These are phyloP conservation scores for Batkoa obscura DNA, from an alignment of 371 early-diverging fungal genomes.

Conservation along the genomic window DNA sequence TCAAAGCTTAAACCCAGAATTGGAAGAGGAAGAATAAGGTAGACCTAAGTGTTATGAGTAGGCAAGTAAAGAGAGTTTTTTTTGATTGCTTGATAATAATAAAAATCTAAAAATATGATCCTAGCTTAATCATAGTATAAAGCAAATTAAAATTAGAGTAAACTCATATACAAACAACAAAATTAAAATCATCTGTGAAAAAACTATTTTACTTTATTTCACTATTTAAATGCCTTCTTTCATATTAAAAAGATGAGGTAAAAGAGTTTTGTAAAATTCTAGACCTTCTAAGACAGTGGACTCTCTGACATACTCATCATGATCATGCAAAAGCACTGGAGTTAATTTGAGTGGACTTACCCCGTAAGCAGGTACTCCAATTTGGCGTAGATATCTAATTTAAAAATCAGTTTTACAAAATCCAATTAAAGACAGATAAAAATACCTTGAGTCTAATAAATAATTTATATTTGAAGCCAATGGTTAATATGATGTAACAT, in stretches of 20 bases:
- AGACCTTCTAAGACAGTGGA: conserved; percentile 40
- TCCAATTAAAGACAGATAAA: background rate
- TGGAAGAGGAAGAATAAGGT: background rate
- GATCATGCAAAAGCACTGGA: conserved; percentile 48
- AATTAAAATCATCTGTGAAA: no score
- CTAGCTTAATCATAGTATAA: no score
- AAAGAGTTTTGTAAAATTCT: conserved; percentile 26
- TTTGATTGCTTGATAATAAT: no score
- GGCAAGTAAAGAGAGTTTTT: no score
- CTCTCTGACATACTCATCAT: conserved; percentile 58
- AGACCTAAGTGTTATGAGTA: no score
- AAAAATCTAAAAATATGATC: no score
- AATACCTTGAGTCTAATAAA: background rate
- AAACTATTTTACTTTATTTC: no score
- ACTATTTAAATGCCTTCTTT: no score
- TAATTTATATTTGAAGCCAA: background rate
- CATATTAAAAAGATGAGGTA: background rate
- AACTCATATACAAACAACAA: no score
- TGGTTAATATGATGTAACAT: background rate
- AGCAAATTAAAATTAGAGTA: no score
- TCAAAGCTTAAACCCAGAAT: background rate
- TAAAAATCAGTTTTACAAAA: background rate
- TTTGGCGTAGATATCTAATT: conserved; percentile 20
- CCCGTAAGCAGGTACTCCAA: conserved; percentile 47
- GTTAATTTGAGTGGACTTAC: conserved; percentile 49